Percentiles rank a stretch among this genome's conserved stretches.
Evolutionary conservation across 2,329 filamentous ascomycete species (phyloP).

Genomic region (Intubia oerlemansii): DNA sequence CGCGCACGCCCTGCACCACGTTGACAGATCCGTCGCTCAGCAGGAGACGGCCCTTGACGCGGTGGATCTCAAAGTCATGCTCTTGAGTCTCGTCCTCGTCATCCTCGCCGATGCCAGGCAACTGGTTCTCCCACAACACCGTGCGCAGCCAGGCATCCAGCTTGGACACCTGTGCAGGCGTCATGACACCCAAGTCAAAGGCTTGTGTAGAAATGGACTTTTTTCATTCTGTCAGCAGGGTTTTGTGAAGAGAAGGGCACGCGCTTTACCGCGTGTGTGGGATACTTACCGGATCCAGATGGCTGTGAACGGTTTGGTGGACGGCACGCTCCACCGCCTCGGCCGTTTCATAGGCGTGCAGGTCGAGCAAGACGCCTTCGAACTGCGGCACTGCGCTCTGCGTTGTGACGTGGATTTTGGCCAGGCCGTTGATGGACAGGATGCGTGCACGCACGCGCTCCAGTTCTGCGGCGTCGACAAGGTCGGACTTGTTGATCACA

Average conservation of each 20-base stretch:
- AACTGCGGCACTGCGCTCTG: conserved; percentile 62
- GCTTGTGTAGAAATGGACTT: conserved; percentile 72
- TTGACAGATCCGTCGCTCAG: conserved; percentile 43
- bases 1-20: conserved; percentile 77
- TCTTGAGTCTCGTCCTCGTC: too few species aligned
- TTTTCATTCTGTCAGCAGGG: background rate
- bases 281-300: conserved; percentile 55
- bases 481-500: conserved; percentile 81
- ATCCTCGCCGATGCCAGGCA: conserved; percentile 21
- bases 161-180: conserved; percentile 29
- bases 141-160: conserved; percentile 69
- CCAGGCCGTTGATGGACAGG: conserved; percentile 70
- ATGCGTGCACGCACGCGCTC: conserved; percentile 49
- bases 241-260: background rate
- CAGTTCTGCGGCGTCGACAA: conserved; percentile 52
- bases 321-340: conserved; percentile 45
- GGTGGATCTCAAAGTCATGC: conserved; percentile 68
- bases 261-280: background rate
- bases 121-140: conserved; percentile 58
- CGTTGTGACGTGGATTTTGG: conserved; percentile 62
- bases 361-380: conserved; percentile 68
- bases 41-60: conserved; percentile 61
- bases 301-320: conserved; percentile 53
- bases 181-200: conserved; percentile 42
- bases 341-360: conserved; percentile 82